Conservation (phyloP, 1,284 basidiomycete genomes). For the Spongiforma sp. region DNA sequence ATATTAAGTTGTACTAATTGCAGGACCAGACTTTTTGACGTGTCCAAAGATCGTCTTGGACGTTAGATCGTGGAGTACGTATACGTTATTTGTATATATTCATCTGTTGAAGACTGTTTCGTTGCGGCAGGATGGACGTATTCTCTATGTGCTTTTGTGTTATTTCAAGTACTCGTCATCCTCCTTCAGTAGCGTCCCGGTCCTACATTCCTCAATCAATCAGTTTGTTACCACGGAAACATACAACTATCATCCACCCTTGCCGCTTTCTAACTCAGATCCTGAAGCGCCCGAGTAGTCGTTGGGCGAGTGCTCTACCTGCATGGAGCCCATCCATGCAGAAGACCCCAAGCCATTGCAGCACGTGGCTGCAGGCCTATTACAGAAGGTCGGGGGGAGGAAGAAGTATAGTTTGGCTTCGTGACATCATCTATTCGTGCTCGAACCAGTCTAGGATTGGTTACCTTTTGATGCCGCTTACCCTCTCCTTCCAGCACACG, state of each 20-base stretch:
- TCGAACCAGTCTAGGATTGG: slow-evolving; percentile 36
- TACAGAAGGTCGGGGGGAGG: slow-evolving; percentile 46
- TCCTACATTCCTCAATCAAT: slow-evolving; percentile 82
- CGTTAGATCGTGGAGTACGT: slow-evolving; percentile 68
- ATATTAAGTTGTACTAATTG: slow-evolving; percentile 4
- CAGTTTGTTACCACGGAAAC: slow-evolving; percentile 67
- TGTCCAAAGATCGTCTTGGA: slow-evolving; percentile 90
- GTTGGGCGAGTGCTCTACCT: slow-evolving; percentile 87
- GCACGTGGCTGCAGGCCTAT: slow-evolving; percentile 39
- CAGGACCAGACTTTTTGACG: slow-evolving; percentile 69
- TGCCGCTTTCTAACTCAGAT: slow-evolving; percentile 63
- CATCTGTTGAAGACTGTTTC: slow-evolving; percentile 3
- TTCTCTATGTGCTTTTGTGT: slow-evolving; percentile 64
- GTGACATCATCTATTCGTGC: slow-evolving; percentile 87
- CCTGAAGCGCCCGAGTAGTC: slow-evolving; percentile 73
- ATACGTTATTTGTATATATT: not conserved
- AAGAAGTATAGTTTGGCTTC: slow-evolving; percentile 86
- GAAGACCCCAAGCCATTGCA: slow-evolving; percentile 46
- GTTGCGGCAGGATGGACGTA: slow-evolving; percentile 66
- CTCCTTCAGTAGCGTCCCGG: slow-evolving; percentile 80
- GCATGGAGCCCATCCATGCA: slow-evolving; percentile 85
- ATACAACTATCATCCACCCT: slow-evolving; percentile 87
- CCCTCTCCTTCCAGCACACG: slow-evolving; percentile 63
- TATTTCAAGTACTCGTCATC: slow-evolving; percentile 68
- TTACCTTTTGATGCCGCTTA: not conserved